Conservation (phyloP, 2,329 filamentous ascomycete genomes). For the Penicillium hordei region DNA sequence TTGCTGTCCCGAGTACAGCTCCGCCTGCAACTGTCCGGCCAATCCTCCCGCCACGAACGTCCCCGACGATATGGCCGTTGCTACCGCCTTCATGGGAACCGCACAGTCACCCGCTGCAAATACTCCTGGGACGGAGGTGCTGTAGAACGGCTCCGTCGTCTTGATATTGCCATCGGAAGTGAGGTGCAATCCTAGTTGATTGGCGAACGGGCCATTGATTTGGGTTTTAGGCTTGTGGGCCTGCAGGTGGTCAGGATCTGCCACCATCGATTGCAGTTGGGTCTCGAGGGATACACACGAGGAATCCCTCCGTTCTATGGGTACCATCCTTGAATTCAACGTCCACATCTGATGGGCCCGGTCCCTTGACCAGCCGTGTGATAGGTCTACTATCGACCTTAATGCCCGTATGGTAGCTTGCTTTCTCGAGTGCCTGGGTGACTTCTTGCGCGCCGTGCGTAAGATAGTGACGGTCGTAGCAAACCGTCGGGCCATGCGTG, state of each 20-base stretch:
- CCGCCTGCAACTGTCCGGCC: neutral
- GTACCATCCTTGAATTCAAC: neutral
- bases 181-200: neutral
- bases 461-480: neutral
- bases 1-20: neutral
- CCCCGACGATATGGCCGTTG: neutral
- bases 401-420: neutral
- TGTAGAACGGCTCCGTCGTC: neutral
- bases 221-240: neutral
- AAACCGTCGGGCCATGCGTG: neutral
- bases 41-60: neutral
- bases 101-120: neutral
- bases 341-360: neutral
- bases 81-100: neutral
- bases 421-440: neutral
- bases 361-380: neutral
- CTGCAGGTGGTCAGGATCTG: neutral
- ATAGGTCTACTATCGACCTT: neutral
- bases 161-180: neutral
- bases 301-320: neutral
- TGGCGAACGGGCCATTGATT: neutral
- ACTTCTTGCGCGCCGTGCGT: neutral
- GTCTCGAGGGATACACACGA: neutral
- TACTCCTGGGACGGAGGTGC: neutral
- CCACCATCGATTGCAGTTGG: neutral